Evolutionary conservation across 1,284 basidiomycete species (phyloP), one percentile per base, ranked within the genome.

Genomic region (Cryptococcus depauperatus): DNA sequence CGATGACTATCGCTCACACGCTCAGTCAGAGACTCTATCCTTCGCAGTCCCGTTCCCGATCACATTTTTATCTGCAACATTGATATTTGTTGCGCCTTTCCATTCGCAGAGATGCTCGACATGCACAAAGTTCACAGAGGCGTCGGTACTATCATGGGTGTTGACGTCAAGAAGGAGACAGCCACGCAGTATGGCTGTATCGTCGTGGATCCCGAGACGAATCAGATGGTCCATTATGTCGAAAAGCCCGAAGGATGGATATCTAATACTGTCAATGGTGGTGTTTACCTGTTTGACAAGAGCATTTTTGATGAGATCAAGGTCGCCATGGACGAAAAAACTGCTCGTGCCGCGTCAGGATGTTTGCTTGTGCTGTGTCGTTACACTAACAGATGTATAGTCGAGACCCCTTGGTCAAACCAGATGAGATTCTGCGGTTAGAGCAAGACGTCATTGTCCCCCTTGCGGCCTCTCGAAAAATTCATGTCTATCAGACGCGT

Each of bases 31-130:
- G 75, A 76, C 60, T 64, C 70, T 9, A 74, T 76, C 54, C 68
- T 75, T 32, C 69, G 70, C 41, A 52, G 67, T 51, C 66, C 66
- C 6, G 55, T 54, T 40, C 73, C 74, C 4, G 62, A 71, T 48
- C 64, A 74, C 61, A 70, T 76, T 61, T 75, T 75, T 55, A 74
- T 76, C 55, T 69, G 74, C 55, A 75, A 76, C 61, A 73, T 74
- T 54, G 75, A 76, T 56, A 71, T 76, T 48, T 73, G 70, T 55
- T 75, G 70, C 46, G 67, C 64, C 14, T 76, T 73, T 60, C 73
- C 73, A 9, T 60, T 76, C 37, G 46, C 50, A 14, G 62, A 74
- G 47, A 62, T 76, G 45, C 69, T 72, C 51, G 66, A 65, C 18
- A 64, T 74, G 52, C 75, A 76, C 56, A 61, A 62, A 42, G 62